These are phyloP conservation scores for Kitagawia praeruptora DNA, from an alignment of 129 eudicot genomes.

Conservation along the genomic window DNA sequence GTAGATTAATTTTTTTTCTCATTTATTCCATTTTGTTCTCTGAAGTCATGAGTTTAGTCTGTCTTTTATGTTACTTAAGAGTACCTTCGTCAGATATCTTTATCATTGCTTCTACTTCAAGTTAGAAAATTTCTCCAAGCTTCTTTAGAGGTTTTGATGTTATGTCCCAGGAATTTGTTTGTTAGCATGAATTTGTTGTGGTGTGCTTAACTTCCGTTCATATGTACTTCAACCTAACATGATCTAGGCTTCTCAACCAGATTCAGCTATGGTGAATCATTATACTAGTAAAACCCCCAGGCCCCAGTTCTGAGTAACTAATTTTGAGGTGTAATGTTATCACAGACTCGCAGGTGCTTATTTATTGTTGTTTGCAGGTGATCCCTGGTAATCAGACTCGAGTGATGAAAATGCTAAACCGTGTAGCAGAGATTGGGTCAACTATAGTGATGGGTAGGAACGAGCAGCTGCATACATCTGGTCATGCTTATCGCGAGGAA, in stretches of 20 bases:
- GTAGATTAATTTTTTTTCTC: background rate
- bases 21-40: background rate
- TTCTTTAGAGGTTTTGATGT: background rate
- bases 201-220: background rate
- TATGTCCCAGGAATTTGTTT: background rate
- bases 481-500: constrained; percentile 91
- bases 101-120: background rate
- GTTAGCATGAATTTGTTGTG: background rate
- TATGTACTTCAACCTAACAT: background rate
- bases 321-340: background rate
- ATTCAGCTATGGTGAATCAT: background rate
- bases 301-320: background rate
- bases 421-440: constrained; percentile 90
- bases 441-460: constrained; percentile 87
- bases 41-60: background rate
- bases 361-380: constrained; percentile 44
- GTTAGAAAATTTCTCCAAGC: background rate
- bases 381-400: constrained; percentile 93
- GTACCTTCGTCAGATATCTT: too few species aligned
- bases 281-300: background rate
- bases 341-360: background rate
- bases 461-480: constrained; percentile 86
- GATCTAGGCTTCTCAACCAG: background rate
- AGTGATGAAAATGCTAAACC: constrained; percentile 90
- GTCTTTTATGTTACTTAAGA: background rate